Percentiles rank a stretch among this genome's conserved stretches.
These are phyloP conservation scores for Adenanthera pavonina DNA, from an alignment of 306 rosid species.

Conservation along the genomic window DNA sequence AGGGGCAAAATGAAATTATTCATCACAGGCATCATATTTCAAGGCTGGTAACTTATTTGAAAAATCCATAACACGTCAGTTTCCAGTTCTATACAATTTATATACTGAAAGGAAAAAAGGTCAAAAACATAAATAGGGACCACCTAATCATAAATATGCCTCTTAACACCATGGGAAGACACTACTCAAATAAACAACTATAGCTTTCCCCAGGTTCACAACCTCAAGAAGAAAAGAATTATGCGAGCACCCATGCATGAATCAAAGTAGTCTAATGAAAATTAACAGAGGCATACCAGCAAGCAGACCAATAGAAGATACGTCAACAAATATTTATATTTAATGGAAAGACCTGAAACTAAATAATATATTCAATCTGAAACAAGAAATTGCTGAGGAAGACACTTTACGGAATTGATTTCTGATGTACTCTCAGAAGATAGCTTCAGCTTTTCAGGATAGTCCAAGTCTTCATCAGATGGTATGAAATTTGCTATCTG, in stretches of 20 bases:
- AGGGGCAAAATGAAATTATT: background rate
- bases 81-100: constrained; percentile 14
- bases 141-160: background rate
- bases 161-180: background rate
- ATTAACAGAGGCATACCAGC: constrained; percentile 21
- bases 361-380: constrained; percentile 16
- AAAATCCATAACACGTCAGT: background rate
- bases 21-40: constrained; percentile 28
- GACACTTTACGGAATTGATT: constrained; percentile 65
- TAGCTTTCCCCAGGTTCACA: constrained; percentile 17
- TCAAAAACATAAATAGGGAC: constrained; percentile 18
- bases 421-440: constrained; percentile 62
- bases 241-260: constrained; percentile 1
- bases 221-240: constrained; percentile 18
- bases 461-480: constrained; percentile 84
- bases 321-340: constrained; percentile 19
- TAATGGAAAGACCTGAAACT: background rate
- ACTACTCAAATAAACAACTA: background rate
- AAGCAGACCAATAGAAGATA: constrained; percentile 2
- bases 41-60: background rate
- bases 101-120: constrained; percentile 9
- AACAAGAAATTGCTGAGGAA: constrained; percentile 33
- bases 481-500: constrained; percentile 94
- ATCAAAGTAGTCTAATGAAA: constrained; percentile 27
- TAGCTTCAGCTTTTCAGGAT: constrained; percentile 92